Evolutionary conservation across 495 filamentous ascomycete genomes (phyloP).

Genomic region (Trichocladium antarcticum): DNA sequence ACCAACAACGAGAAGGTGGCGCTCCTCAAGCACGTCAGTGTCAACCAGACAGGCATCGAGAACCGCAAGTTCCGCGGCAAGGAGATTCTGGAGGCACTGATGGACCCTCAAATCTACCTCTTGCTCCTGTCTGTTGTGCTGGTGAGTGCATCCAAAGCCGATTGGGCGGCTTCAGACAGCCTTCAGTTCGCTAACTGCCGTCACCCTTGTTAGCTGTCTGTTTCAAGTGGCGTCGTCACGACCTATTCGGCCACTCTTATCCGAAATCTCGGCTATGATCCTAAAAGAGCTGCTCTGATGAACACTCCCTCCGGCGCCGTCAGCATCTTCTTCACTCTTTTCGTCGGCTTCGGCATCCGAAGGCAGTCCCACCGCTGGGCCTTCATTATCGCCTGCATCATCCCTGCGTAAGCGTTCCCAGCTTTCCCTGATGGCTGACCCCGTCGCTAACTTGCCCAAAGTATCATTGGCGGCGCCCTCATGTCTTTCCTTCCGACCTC

Average conservation of each 20-base stretch:
- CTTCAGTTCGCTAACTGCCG: background rate
- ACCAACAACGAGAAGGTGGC: slow-evolving; percentile 38
- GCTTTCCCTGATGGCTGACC: background rate
- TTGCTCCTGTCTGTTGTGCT: slow-evolving; percentile 23
- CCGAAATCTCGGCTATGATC: slow-evolving; percentile 43
- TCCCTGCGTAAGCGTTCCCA: slow-evolving; percentile 23
- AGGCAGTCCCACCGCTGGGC: slow-evolving; percentile 27
- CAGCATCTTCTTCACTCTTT: slow-evolving; percentile 43
- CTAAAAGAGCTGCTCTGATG: slow-evolving; percentile 44
- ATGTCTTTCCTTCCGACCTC: slow-evolving; percentile 47
- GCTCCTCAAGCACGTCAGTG: slow-evolving; percentile 30
- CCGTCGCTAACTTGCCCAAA: slow-evolving; percentile 6
- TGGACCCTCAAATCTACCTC: slow-evolving; percentile 29
- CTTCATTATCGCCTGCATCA: slow-evolving; percentile 25
- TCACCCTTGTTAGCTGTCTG: slow-evolving; percentile 26
- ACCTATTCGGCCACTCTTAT: slow-evolving; percentile 53
- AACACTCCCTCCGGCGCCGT: slow-evolving; percentile 50
- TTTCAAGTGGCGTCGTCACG: slow-evolving; percentile 50
- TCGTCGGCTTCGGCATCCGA: slow-evolving; percentile 38
- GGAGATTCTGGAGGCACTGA: slow-evolving; percentile 30
- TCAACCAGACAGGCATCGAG: slow-evolving; percentile 42
- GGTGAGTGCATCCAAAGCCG: slow-evolving; percentile 7
- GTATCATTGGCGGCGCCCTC: slow-evolving; percentile 45
- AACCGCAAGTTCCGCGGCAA: slow-evolving; percentile 40
- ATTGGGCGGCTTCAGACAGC: background rate